Percentiles rank a stretch among this genome's conserved stretches.
These are phyloP conservation scores for Thalassia testudinum DNA, from an alignment of 116 monocot genomes.

Conservation along the genomic window DNA sequence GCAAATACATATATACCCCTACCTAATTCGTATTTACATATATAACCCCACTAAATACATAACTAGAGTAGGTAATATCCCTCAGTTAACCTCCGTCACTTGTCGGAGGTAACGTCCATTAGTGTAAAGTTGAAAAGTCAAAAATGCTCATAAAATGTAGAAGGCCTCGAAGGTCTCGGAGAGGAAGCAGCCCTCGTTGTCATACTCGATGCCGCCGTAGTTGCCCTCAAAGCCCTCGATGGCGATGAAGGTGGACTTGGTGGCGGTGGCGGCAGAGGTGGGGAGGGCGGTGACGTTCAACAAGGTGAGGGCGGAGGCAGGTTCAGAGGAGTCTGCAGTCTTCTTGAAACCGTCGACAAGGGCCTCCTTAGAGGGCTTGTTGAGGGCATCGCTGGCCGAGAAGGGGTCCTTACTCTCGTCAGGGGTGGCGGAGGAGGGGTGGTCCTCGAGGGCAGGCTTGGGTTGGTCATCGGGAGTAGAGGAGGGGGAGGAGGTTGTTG, in stretches of 20 bases:
- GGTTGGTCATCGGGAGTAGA: background rate
- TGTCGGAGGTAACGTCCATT: too few relatives aligned
- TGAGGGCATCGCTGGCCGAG: constrained; percentile 60
- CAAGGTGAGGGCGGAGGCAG: constrained; percentile 35
- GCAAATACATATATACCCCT: too few relatives aligned
- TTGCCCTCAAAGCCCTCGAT: constrained; percentile 81
- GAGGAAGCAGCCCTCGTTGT: constrained; percentile 31
- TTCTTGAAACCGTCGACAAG: constrained; percentile 51
- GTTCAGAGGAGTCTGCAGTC: constrained; percentile 34
- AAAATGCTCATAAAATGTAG: constrained; percentile 59
- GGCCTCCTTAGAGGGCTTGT: constrained; percentile 38
- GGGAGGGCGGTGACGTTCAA: constrained; percentile 32
- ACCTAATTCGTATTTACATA: too few relatives aligned
- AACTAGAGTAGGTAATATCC: too few relatives aligned
- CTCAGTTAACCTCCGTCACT: too few relatives aligned
- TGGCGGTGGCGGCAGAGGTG: constrained; percentile 44
- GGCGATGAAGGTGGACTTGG: constrained; percentile 52
- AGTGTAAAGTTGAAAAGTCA: too few relatives aligned
- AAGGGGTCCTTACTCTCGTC: constrained; percentile 84
- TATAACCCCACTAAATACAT: too few relatives aligned
- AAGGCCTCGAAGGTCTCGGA: constrained; percentile 72
- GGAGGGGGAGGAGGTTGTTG: background rate
- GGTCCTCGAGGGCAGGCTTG: too few relatives aligned
- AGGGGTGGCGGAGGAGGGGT: background rate
- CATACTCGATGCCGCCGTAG: constrained; percentile 64